Evolutionary conservation across 1,284 basidiomycete species (phyloP), one percentile per base, ranked within the genome.

Genomic region (Melanopsichium pennsylvanicum): DNA sequence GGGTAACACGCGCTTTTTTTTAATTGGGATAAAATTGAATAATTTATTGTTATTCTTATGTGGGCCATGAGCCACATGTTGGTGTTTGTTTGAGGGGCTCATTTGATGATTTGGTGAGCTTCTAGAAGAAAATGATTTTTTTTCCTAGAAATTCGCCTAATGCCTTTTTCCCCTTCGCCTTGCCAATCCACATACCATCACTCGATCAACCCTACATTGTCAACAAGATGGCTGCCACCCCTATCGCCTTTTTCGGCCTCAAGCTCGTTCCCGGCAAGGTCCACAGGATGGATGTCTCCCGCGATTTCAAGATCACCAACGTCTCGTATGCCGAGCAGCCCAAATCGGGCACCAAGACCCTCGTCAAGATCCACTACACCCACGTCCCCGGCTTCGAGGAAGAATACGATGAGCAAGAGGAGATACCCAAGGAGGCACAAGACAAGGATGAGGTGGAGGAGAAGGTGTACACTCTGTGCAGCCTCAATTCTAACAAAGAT

Each of bases 241-340:
- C 73, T 13, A 67, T 77, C 40, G 75, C 62, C 29, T 75, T 79
- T 48, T 79, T 79, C 54, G 75, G 73, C 26, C 66, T 77, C 29
- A 64, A 67, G 56, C 54, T 91, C 45, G 81, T 84, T 16, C 88
- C 89, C 33, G 89, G 88, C 66, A 84, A 90, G 76, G 83, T 86
- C 50, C 83, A 87, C 75, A 83, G 85, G 56, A 76, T 92, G 72
- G 82, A 85, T 54, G 87, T 91, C 48, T 85, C 86, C 61, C 85
- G 85, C 36, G 90, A 93, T 82, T 84, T 95, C 76, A 85, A 86
- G 76, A 87, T 96, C 82, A 92, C 91, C 80, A 93, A 92, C 82
- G 87, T 89, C 49, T 70, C 70, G 23, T 75, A 70, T 59, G 87
- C 91, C 8, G 87, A 94, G 44, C 89, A 91, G 70, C 85, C 87